These are phyloP conservation scores for Penicillium pulvis DNA, from an alignment of 495 filamentous ascomycete genomes.

Conservation along the genomic window DNA sequence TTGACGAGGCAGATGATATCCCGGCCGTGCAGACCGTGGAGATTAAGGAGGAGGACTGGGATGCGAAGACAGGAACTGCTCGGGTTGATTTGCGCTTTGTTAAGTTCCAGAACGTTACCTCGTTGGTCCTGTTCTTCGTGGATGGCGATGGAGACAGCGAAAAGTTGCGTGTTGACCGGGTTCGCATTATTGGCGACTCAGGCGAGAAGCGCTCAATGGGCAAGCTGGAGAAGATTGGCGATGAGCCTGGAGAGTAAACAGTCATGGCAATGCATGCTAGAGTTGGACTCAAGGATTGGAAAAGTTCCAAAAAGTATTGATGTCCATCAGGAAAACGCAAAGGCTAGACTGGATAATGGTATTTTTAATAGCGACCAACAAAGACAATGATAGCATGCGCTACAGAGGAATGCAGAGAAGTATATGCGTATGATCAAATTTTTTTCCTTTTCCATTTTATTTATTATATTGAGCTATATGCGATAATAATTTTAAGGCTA, in stretches of 20 bases:
- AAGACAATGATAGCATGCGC: conserved; percentile 1
- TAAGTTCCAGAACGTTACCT: conserved; percentile 93
- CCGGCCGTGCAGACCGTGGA: conserved; percentile 73
- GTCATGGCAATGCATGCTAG: not conserved
- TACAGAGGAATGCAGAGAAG: not conserved
- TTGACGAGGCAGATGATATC: conserved; percentile 92
- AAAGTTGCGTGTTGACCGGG: conserved; percentile 81
- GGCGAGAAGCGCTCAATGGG: conserved; percentile 91
- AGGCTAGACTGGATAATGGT: not conserved
- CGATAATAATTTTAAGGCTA: not conserved
- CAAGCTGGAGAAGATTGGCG: conserved; percentile 93
- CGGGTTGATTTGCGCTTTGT: conserved; percentile 85
- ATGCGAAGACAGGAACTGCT: conserved; percentile 78
- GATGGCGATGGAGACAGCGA: conserved; percentile 86
- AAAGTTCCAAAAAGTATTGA: not conserved
- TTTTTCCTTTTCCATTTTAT: not conserved
- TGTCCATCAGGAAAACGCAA: not conserved
- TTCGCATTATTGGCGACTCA: conserved; percentile 87
- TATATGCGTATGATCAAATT: not conserved
- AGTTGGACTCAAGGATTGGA: not conserved
- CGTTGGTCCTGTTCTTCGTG: conserved; percentile 83
- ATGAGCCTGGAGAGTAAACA: conserved; percentile 65
- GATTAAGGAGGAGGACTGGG: conserved; percentile 79
- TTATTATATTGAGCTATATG: not conserved
- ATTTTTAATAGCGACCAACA: not conserved